Conservation (phyloP, 192 early-diverging fungal species). For the Lunasporangiospora selenospora region DNA sequence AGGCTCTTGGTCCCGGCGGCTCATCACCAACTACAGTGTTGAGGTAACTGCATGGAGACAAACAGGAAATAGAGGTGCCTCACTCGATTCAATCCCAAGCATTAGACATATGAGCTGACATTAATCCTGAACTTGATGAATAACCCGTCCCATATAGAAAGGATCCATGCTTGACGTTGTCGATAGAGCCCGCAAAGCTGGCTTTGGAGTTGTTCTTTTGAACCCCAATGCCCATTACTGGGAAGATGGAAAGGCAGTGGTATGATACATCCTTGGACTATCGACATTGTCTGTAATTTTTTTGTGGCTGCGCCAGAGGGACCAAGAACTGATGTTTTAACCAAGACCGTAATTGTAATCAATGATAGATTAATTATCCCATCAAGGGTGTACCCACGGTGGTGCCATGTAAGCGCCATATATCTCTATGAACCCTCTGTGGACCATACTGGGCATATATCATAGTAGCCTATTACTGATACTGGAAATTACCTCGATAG, state of each 20-base stretch:
- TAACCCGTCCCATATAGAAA: not conserved
- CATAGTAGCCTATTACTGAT: not conserved
- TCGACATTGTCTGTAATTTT: no score
- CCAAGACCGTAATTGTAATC: no score
- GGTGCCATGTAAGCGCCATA: no score
- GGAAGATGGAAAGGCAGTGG: constrained; percentile 15
- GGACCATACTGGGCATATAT: no score
- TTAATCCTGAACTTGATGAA: not conserved
- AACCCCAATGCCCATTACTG: constrained; percentile 41
- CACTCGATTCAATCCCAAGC: no score
- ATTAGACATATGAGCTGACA: not conserved
- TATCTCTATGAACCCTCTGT: no score
- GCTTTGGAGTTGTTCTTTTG: constrained; percentile 19
- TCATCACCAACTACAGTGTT: constrained; percentile 15
- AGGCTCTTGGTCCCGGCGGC: constrained; percentile 28
- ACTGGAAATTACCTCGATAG: not conserved
- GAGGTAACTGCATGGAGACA: constrained; percentile 1
- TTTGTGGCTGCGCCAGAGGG: no score
- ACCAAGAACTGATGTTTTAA: no score
- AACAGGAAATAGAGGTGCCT: constrained; percentile 3
- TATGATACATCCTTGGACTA: not conserved
- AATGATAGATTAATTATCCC: no score
- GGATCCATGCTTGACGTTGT: constrained; percentile 21
- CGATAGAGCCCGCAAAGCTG: constrained; percentile 12
- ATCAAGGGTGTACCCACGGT: no score